Evolutionary conservation across 345 rosid genomes (phyloP).

Genomic region (Cardamine chenopodiifolia): DNA sequence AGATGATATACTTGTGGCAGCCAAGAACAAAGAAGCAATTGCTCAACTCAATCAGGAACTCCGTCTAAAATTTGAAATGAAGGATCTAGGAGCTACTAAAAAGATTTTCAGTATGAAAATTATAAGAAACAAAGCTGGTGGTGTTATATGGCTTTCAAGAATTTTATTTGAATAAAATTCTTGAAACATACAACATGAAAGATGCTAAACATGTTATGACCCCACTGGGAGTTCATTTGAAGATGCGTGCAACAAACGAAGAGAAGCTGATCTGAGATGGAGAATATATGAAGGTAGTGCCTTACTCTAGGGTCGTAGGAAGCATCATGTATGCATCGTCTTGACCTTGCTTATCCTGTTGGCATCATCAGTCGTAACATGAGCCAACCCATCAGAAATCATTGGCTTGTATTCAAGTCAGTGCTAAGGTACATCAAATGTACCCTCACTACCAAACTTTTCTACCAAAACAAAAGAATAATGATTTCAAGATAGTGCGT

Average conservation of each 20-base stretch:
- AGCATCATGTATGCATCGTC: not conserved
- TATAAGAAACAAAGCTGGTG: not conserved
- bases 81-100: not conserved
- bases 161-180: not conserved
- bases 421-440: not conserved
- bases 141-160: not conserved
- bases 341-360: not conserved
- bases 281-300: not conserved
- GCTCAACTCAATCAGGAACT: not conserved
- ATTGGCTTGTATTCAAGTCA: not conserved
- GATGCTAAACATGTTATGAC: not conserved
- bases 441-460: too few species aligned
- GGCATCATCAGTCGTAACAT: not conserved
- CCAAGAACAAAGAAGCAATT: not conserved
- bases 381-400: not conserved
- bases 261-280: too few species aligned
- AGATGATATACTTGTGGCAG: not conserved
- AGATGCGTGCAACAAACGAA: not conserved
- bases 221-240: not conserved
- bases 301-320: not conserved
- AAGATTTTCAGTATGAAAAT: not conserved
- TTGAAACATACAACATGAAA: not conserved
- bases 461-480: too few species aligned
- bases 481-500: not conserved
- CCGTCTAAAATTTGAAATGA: not conserved